These are phyloP conservation scores for Stachybotrys echinatus DNA, from an alignment of 2,329 filamentous ascomycete species.

Conservation along the genomic window DNA sequence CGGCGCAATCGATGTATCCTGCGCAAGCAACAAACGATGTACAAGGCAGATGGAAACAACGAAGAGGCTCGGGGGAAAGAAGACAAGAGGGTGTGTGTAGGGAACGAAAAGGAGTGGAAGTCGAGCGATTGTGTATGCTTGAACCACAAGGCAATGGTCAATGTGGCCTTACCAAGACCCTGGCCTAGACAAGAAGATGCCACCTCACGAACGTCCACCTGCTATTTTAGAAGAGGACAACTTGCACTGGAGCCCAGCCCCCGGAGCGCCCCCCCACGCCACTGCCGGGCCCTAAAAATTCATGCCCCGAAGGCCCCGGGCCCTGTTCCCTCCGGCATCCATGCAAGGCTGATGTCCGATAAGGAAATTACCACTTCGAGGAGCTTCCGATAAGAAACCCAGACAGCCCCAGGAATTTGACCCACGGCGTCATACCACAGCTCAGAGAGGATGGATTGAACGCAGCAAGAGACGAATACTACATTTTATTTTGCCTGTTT, in stretches of 20 bases:
- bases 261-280: background rate
- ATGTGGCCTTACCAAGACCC: conserved; percentile 27
- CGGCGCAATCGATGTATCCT: conserved; percentile 5
- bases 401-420: too few relatives aligned
- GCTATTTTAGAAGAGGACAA: conserved; percentile 28
- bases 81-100: background rate
- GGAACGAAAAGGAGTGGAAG: background rate
- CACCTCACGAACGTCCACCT: conserved; percentile 7
- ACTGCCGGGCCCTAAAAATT: background rate
- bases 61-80: background rate
- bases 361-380: background rate
- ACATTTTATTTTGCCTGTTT: too few relatives aligned
- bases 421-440: too few relatives aligned
- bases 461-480: too few relatives aligned
- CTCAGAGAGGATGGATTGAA: too few relatives aligned
- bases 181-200: conserved; percentile 15
- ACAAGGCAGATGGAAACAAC: background rate
- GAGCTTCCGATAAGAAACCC: background rate
- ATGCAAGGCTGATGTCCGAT: conserved; percentile 21
- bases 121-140: conserved; percentile 5
- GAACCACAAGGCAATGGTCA: conserved; percentile 18
- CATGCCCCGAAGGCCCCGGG: conserved; percentile 3
- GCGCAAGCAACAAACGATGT: background rate
- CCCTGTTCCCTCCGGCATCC: conserved; percentile 5
- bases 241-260: conserved; percentile 16